Percentiles rank a stretch among this genome's conserved stretches.
Evolutionary conservation across 805 yeast genomes (phyloP).

Genomic region (Metschnikowia reukaufii): DNA sequence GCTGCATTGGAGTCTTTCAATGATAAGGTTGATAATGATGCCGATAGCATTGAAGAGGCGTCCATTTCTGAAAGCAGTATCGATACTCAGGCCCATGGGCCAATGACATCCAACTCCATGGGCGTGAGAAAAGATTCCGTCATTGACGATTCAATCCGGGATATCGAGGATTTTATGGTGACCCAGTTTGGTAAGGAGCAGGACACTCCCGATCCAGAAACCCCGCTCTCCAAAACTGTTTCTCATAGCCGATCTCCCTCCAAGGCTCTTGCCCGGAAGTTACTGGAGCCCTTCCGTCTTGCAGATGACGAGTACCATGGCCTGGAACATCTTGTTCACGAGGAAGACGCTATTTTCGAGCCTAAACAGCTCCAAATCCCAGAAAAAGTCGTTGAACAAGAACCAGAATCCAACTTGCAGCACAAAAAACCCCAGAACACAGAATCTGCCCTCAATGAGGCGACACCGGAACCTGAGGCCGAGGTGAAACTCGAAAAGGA

Average conservation of each 20-base stretch:
- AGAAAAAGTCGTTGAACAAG: slow-evolving; percentile 3
- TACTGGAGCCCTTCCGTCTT: slow-evolving; percentile 4
- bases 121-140: slow-evolving; percentile 14
- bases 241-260: slow-evolving; percentile 8
- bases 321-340: background rate
- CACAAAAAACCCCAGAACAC: background rate
- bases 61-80: slow-evolving; percentile 8
- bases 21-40: background rate
- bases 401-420: slow-evolving; percentile 5
- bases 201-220: background rate
- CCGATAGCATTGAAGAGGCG: slow-evolving; percentile 9
- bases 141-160: slow-evolving; percentile 39
- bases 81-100: slow-evolving; percentile 2
- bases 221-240: background rate
- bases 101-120: background rate
- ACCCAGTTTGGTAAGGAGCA: slow-evolving; percentile 25
- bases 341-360: background rate
- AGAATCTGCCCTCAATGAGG: background rate
- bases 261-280: background rate
- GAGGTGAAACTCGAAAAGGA: slow-evolving; percentile 30
- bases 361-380: background rate
- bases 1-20: slow-evolving; percentile 2
- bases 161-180: slow-evolving; percentile 40
- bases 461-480: slow-evolving; percentile 1
- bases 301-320: background rate